Evolutionary conservation across 169 alveolate genomes (phyloP).

Genomic region (Cystoisospora suis): DNA sequence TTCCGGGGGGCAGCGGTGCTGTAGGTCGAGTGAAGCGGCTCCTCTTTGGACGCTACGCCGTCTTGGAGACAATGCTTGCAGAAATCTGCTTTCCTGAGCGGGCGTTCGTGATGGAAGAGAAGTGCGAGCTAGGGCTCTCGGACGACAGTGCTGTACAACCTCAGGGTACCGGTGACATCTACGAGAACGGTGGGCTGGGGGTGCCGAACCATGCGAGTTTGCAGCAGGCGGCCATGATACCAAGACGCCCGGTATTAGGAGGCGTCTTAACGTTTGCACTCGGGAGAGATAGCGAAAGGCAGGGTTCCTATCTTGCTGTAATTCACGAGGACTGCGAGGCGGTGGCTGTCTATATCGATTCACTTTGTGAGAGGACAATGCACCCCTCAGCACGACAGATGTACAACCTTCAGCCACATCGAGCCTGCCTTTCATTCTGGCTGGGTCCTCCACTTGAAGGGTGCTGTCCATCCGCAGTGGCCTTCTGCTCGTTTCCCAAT

Average conservation of each 20-base stretch:
- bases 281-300: background rate
- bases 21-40: no score
- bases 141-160: no score
- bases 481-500: background rate
- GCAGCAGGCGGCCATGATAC: no score
- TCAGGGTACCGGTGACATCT: no score
- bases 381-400: background rate
- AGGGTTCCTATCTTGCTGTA: background rate
- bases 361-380: background rate
- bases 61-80: no score
- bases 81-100: no score
- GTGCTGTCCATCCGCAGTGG: constrained; percentile 15
- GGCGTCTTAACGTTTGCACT: background rate
- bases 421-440: background rate
- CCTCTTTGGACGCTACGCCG: no score
- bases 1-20: no score
- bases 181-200: no score
- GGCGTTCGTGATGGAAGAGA: no score
- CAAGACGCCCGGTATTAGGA: background rate
- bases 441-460: background rate
- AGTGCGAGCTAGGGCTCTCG: no score
- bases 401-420: background rate
- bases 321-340: background rate
- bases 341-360: background rate
- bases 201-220: no score